Base-by-base conservation (phyloP, 192 early-diverging fungal species). In the Gonapodya prolifera region DNA sequence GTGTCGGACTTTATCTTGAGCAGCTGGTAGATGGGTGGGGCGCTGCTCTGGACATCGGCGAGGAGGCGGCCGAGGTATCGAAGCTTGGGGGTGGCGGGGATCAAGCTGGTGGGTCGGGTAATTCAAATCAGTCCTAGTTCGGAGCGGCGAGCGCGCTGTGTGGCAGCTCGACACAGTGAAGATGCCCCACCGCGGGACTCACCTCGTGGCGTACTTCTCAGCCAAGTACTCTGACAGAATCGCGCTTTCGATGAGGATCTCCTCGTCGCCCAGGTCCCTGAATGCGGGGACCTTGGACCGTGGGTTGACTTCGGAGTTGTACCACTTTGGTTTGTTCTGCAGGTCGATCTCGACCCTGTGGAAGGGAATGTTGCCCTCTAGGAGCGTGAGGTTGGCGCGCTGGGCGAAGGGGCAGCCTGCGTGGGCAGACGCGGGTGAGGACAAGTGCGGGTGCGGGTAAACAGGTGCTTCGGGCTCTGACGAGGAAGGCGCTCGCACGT, bases 371-470 rank as follows among this genome's bases (percentile, higher is more conserved):
- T 85, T 83, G 77, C 85, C 82, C 70, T 89, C 88, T 32, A 84
- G 83, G 28, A 91, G 80, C 0, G 91, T 88, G 35, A 92, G 86
- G 34, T 85, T 80, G 0, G 89, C 85, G 34, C 92, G 89, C 35
- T 89, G 90, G 18, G 92, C 90, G 61, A 84, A 93, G n/a, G 92
- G 92, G 78, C 91, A 92, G 31, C 80, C 45, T n/a, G 2, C 36
- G 30, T 32, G 80, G 73, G 70, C 85, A 87, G 84, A 91, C 92
- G 69, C 92, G 84, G 1, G 84, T 87, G 71, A 87, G 77, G 45
- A 61, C 8, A 23, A 61, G 8, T 61, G 45, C 8, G 23, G 23
- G 8, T 61, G 45, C 8, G 23, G 23, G 45, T 8, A 61, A 61
- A 16, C 8, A 61, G 23, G 23, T 16, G 8, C 8, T 16, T 8